These are phyloP conservation scores for Delonix regia DNA, from an alignment of 306 rosid species.

Conservation along the genomic window DNA sequence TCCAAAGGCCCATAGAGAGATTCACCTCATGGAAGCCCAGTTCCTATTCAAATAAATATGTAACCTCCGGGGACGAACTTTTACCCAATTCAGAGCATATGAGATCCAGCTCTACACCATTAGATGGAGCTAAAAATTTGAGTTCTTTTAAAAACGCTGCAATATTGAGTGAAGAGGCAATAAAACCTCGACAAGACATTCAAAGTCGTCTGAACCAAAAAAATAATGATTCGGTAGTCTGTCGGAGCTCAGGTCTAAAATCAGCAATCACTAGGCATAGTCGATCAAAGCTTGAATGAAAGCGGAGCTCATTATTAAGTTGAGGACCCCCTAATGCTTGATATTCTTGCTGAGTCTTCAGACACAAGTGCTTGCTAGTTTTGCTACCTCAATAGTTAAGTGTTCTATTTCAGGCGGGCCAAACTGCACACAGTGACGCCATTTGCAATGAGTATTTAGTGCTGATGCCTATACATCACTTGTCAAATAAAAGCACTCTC, in stretches of 20 bases:
- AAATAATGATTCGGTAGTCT: neutral
- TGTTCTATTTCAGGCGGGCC: neutral
- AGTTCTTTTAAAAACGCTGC: neutral
- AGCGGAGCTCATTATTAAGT: constrained; percentile 4
- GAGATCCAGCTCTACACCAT: neutral
- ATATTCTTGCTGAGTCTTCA: neutral
- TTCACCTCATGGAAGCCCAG: neutral
- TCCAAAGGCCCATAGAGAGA: neutral
- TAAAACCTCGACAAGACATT: neutral
- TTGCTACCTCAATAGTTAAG: constrained; percentile 19
- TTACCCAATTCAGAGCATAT: neutral
- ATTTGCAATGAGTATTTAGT: neutral
- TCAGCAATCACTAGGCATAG: constrained; percentile 19
- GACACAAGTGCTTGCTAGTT: constrained; percentile 6
- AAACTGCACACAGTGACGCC: neutral
- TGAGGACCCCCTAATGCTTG: constrained; percentile 13
- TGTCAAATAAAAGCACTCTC: constrained; percentile 41
- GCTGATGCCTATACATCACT: constrained; percentile 23
- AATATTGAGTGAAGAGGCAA: constrained; percentile 18
- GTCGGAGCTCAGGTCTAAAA: neutral
- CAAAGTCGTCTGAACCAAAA: neutral
- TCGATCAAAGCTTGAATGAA: neutral
- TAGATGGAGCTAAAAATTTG: neutral
- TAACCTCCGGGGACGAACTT: neutral
- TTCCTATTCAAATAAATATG: neutral